Percentiles rank a stretch among this genome's conserved stretches.
Conservation (phyloP, 169 alveolate species). For the Fabrea salina region DNA sequence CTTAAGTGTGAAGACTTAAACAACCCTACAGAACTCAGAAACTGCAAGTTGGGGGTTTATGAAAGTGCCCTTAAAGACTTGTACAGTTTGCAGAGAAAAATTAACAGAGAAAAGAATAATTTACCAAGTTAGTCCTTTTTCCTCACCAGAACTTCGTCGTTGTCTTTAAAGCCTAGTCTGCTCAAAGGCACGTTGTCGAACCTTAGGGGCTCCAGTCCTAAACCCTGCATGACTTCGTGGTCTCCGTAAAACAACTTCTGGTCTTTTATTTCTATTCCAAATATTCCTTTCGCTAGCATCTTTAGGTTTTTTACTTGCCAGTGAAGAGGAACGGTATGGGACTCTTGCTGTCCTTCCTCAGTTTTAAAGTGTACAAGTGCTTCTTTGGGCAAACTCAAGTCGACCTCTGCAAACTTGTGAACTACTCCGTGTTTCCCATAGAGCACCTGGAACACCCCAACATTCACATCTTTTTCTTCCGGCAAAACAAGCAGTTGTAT, state of each 20-base stretch:
- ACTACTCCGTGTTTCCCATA: slow-evolving; percentile 2
- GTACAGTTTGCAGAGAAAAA: too few relatives aligned
- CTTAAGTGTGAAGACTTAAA: too few relatives aligned
- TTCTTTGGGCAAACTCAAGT: slow-evolving; percentile 14
- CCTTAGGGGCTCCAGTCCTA: slow-evolving; percentile 4
- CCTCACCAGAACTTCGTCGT: slow-evolving; percentile 1
- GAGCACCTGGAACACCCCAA: not conserved
- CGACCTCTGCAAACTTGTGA: slow-evolving; percentile 23
- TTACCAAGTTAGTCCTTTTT: not conserved
- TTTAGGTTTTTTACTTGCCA: slow-evolving; percentile 17
- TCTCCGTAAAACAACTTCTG: slow-evolving; percentile 13
- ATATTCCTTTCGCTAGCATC: not conserved
- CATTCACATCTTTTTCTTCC: not conserved
- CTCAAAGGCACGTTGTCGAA: not conserved
- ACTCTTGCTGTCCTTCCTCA: not conserved
- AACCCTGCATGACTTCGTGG: not conserved
- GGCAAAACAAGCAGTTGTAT: not conserved
- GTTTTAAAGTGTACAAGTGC: not conserved
- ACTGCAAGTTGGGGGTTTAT: too few relatives aligned
- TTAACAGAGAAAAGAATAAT: too few relatives aligned
- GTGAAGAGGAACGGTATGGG: not conserved
- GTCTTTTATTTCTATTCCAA: not conserved
- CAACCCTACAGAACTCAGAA: too few relatives aligned
- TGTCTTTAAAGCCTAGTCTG: not conserved
- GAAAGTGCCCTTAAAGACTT: too few relatives aligned